Evolutionary conservation across 306 rosid genomes (phyloP).

Genomic region (Biancaea sappan): DNA sequence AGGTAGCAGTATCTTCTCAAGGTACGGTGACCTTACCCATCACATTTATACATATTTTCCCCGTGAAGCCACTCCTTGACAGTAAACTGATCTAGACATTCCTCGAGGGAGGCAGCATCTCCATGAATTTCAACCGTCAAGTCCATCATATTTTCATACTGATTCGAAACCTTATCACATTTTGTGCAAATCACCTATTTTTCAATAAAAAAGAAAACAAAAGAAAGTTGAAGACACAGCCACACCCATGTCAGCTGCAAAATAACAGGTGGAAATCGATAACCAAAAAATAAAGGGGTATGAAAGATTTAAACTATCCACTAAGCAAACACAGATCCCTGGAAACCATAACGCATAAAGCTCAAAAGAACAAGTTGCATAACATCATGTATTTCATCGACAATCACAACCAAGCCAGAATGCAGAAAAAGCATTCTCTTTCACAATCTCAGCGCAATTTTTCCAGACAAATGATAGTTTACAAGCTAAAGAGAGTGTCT

Average conservation of each 20-base stretch:
- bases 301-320: background rate
- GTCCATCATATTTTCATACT: slow-evolving; percentile 97
- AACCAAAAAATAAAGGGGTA: background rate
- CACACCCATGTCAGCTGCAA: slow-evolving; percentile 28
- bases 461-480: background rate
- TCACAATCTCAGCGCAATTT: background rate
- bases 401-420: slow-evolving; percentile 11
- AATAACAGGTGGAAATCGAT: slow-evolving; percentile 9
- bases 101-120: slow-evolving; percentile 88
- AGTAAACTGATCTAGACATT: slow-evolving; percentile 94
- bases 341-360: background rate
- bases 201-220: background rate
- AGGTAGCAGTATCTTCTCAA: slow-evolving; percentile 11
- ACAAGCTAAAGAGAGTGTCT: background rate
- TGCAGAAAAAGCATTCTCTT: slow-evolving; percentile 9
- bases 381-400: slow-evolving; percentile 9
- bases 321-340: slow-evolving; percentile 4
- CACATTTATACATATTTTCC: slow-evolving; percentile 95
- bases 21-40: slow-evolving; percentile 66
- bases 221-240: background rate
- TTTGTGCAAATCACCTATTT: slow-evolving; percentile 82
- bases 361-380: background rate
- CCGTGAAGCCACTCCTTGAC: slow-evolving; percentile 85
- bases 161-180: slow-evolving; percentile 79
- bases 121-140: slow-evolving; percentile 98